Evolutionary conservation across 768 basidiomycete species (phyloP).

Genomic region (Kondoa malvinella): DNA sequence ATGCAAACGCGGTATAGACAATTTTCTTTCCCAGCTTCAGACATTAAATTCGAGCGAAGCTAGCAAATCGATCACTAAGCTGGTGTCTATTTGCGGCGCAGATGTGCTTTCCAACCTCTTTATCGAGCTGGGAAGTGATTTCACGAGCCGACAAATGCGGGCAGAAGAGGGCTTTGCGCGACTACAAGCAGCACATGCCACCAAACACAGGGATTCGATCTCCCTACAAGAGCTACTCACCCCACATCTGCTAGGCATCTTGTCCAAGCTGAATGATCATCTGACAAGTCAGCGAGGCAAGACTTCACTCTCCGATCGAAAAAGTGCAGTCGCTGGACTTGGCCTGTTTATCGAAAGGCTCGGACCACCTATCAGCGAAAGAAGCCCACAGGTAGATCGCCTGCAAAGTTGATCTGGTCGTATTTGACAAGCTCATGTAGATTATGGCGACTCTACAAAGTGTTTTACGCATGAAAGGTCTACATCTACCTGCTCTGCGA

Average conservation of each 20-base stretch:
- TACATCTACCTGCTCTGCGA: constrained; percentile 40
- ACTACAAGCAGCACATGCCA: background rate
- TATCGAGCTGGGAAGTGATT: background rate
- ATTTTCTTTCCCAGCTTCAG: background rate
- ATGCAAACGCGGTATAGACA: background rate
- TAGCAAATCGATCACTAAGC: background rate
- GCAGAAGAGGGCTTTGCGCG: background rate
- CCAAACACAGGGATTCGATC: background rate
- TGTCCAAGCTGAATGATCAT: background rate
- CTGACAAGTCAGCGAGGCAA: background rate
- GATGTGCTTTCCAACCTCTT: constrained; percentile 3
- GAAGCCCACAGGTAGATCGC: background rate
- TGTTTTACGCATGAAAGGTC: constrained; percentile 3
- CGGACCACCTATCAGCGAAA: background rate
- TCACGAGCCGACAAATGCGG: background rate
- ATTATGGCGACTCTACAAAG: constrained; percentile 9
- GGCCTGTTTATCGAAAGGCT: background rate
- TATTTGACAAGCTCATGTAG: too few relatives aligned
- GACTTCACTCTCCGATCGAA: background rate
- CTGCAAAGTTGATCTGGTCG: too few relatives aligned
- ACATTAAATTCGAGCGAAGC: background rate
- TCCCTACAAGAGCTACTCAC: background rate
- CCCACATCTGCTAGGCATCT: background rate
- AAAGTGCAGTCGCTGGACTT: background rate
- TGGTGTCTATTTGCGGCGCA: constrained; percentile 2